Conservation (phyloP, 192 early-diverging fungal species). For the Coemansia sp. region DNA sequence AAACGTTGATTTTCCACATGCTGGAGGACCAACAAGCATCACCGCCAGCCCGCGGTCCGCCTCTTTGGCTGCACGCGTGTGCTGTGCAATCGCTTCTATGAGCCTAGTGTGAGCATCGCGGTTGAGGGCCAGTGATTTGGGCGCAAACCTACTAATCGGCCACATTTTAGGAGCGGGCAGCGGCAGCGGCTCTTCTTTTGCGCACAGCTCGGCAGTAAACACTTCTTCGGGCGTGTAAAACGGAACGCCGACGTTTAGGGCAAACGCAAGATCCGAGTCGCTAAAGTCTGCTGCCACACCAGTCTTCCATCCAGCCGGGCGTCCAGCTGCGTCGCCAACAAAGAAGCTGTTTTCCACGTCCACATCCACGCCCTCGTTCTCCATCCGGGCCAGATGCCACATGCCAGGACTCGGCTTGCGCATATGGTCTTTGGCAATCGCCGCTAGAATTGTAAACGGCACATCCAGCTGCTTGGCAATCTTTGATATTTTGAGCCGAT, state of each 20-base stretch:
- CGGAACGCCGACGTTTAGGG: slow-evolving; percentile 65
- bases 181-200: slow-evolving; percentile 18
- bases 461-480: slow-evolving; percentile 74
- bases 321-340: slow-evolving; percentile 93
- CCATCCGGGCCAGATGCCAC: slow-evolving; percentile 38
- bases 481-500: slow-evolving; percentile 66
- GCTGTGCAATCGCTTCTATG: slow-evolving; percentile 24
- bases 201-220: slow-evolving; percentile 60
- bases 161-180: slow-evolving; percentile 15
- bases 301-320: slow-evolving; percentile 63
- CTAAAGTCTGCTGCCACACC: slow-evolving; percentile 70
- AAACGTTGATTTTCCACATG: slow-evolving; percentile 82
- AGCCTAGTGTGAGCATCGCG: slow-evolving; percentile 3
- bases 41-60: slow-evolving; percentile 57
- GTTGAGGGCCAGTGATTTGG: neutral
- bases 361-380: slow-evolving; percentile 35
- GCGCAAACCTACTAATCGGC: slow-evolving; percentile 18
- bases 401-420: slow-evolving; percentile 52
- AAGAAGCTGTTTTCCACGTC: slow-evolving; percentile 70
- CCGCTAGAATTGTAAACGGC: slow-evolving; percentile 73
- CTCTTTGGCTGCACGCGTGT: slow-evolving; percentile 21
- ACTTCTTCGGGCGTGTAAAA: slow-evolving; percentile 85
- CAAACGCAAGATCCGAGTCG: slow-evolving; percentile 86
- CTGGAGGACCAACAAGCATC: slow-evolving; percentile 80
- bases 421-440: slow-evolving; percentile 63